Percentiles rank a stretch among this genome's conserved stretches.
Conservation (phyloP, 2,329 filamentous ascomycete genomes). For the Claviceps pazoutovae region DNA sequence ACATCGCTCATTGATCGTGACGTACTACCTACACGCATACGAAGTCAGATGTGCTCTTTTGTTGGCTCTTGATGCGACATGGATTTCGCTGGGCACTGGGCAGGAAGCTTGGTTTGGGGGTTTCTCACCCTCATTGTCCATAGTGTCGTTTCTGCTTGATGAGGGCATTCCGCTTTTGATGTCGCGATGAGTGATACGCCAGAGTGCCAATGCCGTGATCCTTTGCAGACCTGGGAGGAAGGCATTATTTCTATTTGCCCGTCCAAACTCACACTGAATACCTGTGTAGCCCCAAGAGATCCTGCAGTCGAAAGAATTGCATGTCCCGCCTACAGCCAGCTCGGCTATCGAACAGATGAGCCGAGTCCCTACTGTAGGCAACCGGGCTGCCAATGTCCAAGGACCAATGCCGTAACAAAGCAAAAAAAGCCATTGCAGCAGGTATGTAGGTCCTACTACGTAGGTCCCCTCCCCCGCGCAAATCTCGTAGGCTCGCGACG, state of each 20-base stretch:
- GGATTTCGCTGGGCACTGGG: neutral
- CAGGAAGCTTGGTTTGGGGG: neutral
- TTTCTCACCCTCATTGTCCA: neutral
- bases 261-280: no score
- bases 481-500: no score
- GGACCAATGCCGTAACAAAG: no score
- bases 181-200: constrained; percentile 94
- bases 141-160: constrained; percentile 42
- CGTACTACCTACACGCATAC: neutral
- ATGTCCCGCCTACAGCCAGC: no score
- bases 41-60: neutral
- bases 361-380: no score
- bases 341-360: no score
- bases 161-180: constrained; percentile 97
- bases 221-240: constrained; percentile 66
- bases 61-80: neutral
- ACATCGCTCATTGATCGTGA: neutral
- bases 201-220: constrained; percentile 84
- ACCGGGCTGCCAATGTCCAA: no score
- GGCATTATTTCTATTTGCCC: neutral
- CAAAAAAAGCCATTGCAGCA: no score
- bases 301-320: no score
- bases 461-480: no score
- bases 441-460: no score
- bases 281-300: no score